Percentiles rank a stretch among this genome's conserved stretches.
phyloP scores from a whole-genome alignment of 176 grass and related monocot species.

The Lolium rigidum region DNA sequence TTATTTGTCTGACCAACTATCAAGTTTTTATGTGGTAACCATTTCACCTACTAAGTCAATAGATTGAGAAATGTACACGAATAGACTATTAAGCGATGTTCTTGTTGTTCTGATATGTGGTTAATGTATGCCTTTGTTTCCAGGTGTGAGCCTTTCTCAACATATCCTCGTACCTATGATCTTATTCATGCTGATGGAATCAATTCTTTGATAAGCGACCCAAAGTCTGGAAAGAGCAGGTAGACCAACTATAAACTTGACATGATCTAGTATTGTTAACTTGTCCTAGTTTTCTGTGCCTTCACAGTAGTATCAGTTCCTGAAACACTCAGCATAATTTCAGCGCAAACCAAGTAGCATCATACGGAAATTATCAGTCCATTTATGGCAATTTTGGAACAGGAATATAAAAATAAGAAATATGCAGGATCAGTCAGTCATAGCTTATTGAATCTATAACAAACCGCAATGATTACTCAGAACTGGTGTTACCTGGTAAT shows the following conservation, averaged over 20 bases:
- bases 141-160: conserved; percentile 97
- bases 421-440: background rate
- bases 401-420: background rate
- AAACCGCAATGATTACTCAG: background rate
- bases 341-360: conserved; percentile 5
- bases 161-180: conserved; percentile 94
- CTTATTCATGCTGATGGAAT: conserved; percentile 88
- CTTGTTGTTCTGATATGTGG: background rate
- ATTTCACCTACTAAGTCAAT: background rate
- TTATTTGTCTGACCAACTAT: conserved; percentile 4
- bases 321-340: background rate
- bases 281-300: background rate
- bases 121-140: conserved; percentile 43
- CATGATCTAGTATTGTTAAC: background rate
- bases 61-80: background rate
- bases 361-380: background rate
- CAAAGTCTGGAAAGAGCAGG: conserved; percentile 66
- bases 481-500: background rate
- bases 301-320: background rate
- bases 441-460: background rate
- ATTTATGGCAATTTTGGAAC: background rate
- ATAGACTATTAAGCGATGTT: background rate
- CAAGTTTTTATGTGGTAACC: background rate
- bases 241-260: conserved; percentile 43
- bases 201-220: conserved; percentile 66